phyloP scores from a whole-genome alignment of 2,329 filamentous ascomycete genomes.

The Paraconiothyrium brasiliense region DNA sequence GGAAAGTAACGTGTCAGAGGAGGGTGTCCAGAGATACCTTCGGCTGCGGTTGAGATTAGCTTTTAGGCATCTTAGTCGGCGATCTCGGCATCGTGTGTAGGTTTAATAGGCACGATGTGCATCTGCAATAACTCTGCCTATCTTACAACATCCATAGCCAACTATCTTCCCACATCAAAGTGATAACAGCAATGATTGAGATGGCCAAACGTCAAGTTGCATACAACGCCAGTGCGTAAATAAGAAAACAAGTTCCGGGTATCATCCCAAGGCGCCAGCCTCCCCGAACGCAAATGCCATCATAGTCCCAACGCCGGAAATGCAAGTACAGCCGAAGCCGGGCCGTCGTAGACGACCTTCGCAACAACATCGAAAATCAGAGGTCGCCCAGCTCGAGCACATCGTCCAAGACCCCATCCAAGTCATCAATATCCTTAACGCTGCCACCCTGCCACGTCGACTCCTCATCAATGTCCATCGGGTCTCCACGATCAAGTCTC shows the following conservation, averaged over 20 bases:
- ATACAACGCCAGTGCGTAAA: background rate
- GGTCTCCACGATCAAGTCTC: constrained; percentile 41
- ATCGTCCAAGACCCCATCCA: constrained; percentile 52
- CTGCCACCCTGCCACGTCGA: constrained; percentile 52
- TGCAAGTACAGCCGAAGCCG: background rate
- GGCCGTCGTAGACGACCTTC: background rate
- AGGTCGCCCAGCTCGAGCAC: constrained; percentile 42
- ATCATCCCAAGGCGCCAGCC: constrained; percentile 7
- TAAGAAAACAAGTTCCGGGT: constrained; percentile 2
- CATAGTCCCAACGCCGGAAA: background rate
- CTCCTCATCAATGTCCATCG: constrained; percentile 48
- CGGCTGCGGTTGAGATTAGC: background rate
- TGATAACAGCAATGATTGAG: background rate
- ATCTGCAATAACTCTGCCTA: no score
- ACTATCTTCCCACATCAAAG: background rate
- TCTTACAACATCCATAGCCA: background rate
- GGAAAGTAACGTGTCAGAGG: constrained; percentile 28
- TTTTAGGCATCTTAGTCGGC: no score
- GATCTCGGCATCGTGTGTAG: no score
- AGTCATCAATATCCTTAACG: constrained; percentile 37
- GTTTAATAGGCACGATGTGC: no score
- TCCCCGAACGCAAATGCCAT: background rate
- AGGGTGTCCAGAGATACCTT: background rate
- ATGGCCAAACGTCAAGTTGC: background rate
- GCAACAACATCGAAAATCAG: constrained; percentile 7